phyloP scores from a whole-genome alignment of 306 rosid species.

The Pyrus bretschneideri region DNA sequence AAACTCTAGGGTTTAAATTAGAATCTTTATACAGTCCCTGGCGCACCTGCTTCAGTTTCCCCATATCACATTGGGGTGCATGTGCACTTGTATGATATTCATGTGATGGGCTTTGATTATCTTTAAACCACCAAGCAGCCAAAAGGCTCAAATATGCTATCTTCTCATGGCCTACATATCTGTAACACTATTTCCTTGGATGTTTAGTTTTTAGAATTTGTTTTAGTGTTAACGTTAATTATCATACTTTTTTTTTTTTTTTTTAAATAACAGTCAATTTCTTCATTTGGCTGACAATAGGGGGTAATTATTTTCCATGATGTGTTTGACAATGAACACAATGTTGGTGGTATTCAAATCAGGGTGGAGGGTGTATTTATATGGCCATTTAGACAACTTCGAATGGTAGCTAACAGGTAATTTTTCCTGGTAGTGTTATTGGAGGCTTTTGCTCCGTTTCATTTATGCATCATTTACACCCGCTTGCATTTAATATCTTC shows the following conservation, averaged over 20 bases:
- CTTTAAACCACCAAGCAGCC: neutral
- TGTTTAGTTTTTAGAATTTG: neutral
- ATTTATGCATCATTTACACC: slow-evolving; percentile 5
- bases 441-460: neutral
- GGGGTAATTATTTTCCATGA: slow-evolving; percentile 84
- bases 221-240: neutral
- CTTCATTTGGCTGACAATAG: slow-evolving; percentile 40
- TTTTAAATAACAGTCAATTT: neutral
- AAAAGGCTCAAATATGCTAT: neutral
- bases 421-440: neutral
- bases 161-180: neutral
- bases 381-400: slow-evolving; percentile 99
- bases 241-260: neutral
- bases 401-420: slow-evolving; percentile 92
- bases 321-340: slow-evolving; percentile 71
- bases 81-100: neutral
- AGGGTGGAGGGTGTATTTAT: slow-evolving; percentile 98
- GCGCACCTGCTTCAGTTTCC: neutral
- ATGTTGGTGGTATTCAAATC: slow-evolving; percentile 83
- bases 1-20: neutral
- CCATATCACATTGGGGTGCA: neutral
- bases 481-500: slow-evolving; percentile 7
- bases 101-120: neutral
- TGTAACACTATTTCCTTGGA: neutral
- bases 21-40: neutral